A percentile compares a stretch with the other conserved stretches of the same genome.
These are phyloP conservation scores for Penicillium waksmanii DNA, from an alignment of 495 filamentous ascomycete species.

Conservation along the genomic window DNA sequence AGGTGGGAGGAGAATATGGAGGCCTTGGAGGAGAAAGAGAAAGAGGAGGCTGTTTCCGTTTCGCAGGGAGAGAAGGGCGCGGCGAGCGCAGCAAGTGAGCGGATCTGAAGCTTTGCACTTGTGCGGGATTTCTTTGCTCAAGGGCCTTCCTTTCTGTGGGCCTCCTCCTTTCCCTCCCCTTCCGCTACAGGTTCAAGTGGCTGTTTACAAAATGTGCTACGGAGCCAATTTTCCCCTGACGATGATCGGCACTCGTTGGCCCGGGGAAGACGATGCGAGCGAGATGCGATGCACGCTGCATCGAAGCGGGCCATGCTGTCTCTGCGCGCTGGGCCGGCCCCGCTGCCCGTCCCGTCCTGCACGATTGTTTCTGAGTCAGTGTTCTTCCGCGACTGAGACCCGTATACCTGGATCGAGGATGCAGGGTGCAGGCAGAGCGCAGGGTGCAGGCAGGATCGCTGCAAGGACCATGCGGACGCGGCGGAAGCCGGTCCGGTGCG, in stretches of 20 bases:
- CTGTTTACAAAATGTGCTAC: neutral
- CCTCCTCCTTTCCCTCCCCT: neutral
- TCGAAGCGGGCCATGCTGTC: conserved; percentile 9
- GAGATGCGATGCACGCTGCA: conserved; percentile 16
- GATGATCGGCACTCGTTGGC: neutral
- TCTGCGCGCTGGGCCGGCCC: conserved; percentile 8
- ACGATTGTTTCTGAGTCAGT: conserved; percentile 13
- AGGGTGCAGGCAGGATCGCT: conserved; percentile 10
- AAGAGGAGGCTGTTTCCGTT: neutral
- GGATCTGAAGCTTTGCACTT: conserved; percentile 20
- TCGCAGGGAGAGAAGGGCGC: conserved; percentile 14
- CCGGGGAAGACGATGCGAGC: conserved; percentile 6
- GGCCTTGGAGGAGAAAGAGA: conserved; percentile 42
- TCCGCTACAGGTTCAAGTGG: neutral
- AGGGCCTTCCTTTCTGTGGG: no score
- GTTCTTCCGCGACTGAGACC: conserved; percentile 7
- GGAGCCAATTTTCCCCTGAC: neutral
- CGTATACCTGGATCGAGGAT: conserved; percentile 15
- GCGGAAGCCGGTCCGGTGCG: conserved; percentile 26
- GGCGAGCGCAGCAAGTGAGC: conserved; percentile 14
- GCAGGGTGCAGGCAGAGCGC: conserved; percentile 5
- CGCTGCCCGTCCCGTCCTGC: conserved; percentile 21
- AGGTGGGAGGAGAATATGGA: conserved; percentile 52
- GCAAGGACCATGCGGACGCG: conserved; percentile 23
- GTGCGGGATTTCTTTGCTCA: neutral